Evolutionary conservation across 1,139 yeast species (phyloP).

Genomic region (Kurtzmaniella quercitrusa): DNA sequence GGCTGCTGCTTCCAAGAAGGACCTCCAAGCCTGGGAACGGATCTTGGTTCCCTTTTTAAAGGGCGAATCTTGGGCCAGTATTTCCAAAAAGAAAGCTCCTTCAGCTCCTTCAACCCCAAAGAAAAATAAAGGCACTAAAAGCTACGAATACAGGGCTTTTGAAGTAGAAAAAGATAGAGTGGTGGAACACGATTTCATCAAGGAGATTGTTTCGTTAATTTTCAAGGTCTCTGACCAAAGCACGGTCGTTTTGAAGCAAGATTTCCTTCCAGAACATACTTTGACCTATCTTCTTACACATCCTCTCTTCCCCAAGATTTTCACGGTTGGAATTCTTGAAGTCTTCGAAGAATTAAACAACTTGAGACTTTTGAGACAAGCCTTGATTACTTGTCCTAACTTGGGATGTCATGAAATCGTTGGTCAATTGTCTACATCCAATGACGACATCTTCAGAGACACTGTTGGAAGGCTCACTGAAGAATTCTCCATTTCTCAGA

Average conservation of each 20-base stretch:
- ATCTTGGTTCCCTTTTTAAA: slow-evolving; percentile 32
- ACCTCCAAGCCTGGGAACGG: slow-evolving; percentile 27
- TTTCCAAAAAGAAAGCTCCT: slow-evolving; percentile 13
- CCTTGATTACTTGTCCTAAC: slow-evolving; percentile 73
- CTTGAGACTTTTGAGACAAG: slow-evolving; percentile 71
- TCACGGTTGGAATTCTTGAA: slow-evolving; percentile 50
- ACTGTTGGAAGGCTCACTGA: slow-evolving; percentile 61
- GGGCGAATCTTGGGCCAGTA: slow-evolving; percentile 22
- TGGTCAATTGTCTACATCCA: slow-evolving; percentile 51
- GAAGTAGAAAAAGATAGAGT: slow-evolving; percentile 67
- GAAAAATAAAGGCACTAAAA: slow-evolving; percentile 9
- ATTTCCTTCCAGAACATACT: slow-evolving; percentile 52
- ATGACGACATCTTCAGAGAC: slow-evolving; percentile 64
- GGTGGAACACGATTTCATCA: slow-evolving; percentile 59
- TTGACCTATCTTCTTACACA: slow-evolving; percentile 77
- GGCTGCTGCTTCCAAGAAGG: slow-evolving; percentile 14
- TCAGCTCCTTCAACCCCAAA: slow-evolving; percentile 1
- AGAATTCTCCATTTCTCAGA: slow-evolving; percentile 51
- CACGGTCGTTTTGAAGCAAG: slow-evolving; percentile 15
- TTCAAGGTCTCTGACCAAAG: slow-evolving; percentile 20
- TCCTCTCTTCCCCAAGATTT: slow-evolving; percentile 71
- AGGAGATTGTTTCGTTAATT: slow-evolving; percentile 42
- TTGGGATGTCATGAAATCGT: slow-evolving; percentile 62
- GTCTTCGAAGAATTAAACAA: slow-evolving; percentile 37
- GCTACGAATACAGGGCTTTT: slow-evolving; percentile 34